Evolutionary conservation across 2,329 filamentous ascomycete genomes (phyloP).

Genomic region (Penicillium aurantiogriseum): DNA sequence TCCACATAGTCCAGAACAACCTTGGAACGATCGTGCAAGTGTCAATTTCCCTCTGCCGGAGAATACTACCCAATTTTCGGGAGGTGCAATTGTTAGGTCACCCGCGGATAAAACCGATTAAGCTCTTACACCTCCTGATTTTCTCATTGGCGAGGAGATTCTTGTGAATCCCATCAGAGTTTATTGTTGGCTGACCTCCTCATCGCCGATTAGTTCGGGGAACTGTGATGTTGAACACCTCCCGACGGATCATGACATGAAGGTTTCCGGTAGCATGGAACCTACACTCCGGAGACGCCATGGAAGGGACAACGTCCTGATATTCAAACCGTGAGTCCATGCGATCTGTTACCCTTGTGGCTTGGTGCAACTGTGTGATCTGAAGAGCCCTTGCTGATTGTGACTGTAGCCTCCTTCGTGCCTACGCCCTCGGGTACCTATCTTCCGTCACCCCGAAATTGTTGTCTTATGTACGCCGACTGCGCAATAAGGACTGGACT

Average conservation of each 20-base stretch:
- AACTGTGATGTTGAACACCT: slow-evolving; percentile 21
- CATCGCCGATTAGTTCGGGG: slow-evolving; percentile 9
- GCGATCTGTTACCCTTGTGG: slow-evolving; percentile 10
- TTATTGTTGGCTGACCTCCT: slow-evolving; percentile 1
- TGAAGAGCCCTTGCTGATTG: slow-evolving; percentile 8
- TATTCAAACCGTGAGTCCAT: slow-evolving; percentile 37
- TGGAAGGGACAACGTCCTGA: slow-evolving; percentile 23
- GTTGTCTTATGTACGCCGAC: slow-evolving; percentile 37
- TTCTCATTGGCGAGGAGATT: slow-evolving; percentile 15
- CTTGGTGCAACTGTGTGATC: slow-evolving; percentile 10
- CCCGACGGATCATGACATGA: slow-evolving; percentile 28
- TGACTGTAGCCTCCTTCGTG: slow-evolving; percentile 41
- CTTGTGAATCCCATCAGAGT: slow-evolving; percentile 13
- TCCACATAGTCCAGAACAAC: slow-evolving; percentile 5
- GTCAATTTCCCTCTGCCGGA: neutral
- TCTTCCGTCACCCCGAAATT: slow-evolving; percentile 49
- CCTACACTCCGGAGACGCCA: slow-evolving; percentile 22
- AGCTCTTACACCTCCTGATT: neutral
- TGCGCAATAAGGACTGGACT: slow-evolving; percentile 35
- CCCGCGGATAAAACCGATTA: neutral
- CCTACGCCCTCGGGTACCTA: slow-evolving; percentile 51
- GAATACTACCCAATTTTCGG: slow-evolving; percentile 27
- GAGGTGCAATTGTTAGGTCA: slow-evolving; percentile 16
- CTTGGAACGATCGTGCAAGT: neutral
- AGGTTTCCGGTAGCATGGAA: slow-evolving; percentile 28